These are phyloP conservation scores for Tylopilus rubrobrunneus DNA, from an alignment of 768 basidiomycete genomes.

Conservation along the genomic window DNA sequence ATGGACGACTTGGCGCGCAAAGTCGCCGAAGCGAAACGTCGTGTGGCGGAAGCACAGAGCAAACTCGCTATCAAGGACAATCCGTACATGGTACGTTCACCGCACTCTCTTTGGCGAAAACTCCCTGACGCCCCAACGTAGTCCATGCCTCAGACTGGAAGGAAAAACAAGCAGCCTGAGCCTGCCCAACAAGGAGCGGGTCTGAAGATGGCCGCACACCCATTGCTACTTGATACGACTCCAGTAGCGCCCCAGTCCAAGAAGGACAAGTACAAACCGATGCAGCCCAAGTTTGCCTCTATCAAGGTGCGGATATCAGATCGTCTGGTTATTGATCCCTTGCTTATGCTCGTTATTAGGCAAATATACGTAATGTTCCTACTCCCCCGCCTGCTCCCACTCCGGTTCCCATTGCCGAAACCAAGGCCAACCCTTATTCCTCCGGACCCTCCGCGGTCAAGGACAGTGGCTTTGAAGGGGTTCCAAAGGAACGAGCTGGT, in stretches of 20 bases:
- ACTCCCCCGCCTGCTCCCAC: conserved; percentile 50
- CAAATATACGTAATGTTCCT: conserved; percentile 74
- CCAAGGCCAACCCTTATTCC: conserved; percentile 74
- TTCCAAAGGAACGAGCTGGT: conserved; percentile 65
- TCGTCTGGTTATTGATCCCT: not conserved
- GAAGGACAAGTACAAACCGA: conserved; percentile 93
- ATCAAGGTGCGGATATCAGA: conserved; percentile 58
- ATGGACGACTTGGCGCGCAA: conserved; percentile 64
- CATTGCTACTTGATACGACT: conserved; percentile 66
- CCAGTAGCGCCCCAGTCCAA: conserved; percentile 61
- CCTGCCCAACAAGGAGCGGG: conserved; percentile 76
- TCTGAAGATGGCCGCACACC: conserved; percentile 88
- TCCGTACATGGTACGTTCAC: conserved; percentile 74
- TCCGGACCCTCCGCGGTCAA: conserved; percentile 42
- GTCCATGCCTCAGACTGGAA: conserved; percentile 52
- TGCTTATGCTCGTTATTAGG: conserved; percentile 34
- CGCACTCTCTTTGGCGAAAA: not conserved
- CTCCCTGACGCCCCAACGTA: conserved; percentile 23
- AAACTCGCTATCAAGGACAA: conserved; percentile 75
- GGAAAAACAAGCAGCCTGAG: conserved; percentile 54
- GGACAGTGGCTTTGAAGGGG: conserved; percentile 68
- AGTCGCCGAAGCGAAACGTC: conserved; percentile 82
- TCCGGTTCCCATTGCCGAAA: conserved; percentile 37
- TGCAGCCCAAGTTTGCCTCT: conserved; percentile 98
- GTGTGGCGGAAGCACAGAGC: conserved; percentile 79